Conservation (phyloP, 768 basidiomycete genomes). For the Dioszegia hungarica region DNA sequence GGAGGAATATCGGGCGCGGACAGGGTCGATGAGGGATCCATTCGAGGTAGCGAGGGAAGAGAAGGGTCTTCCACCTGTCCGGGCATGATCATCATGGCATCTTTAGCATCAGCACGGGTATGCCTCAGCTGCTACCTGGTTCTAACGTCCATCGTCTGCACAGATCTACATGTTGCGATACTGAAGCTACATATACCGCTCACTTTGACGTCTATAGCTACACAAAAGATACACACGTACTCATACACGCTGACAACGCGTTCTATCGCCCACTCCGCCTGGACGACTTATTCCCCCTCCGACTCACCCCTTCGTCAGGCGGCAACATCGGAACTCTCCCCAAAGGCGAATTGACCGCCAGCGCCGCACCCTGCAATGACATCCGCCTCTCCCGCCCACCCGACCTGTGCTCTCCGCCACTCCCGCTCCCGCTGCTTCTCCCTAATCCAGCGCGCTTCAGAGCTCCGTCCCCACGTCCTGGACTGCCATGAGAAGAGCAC, state of each 20-base stretch:
- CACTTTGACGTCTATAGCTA: background rate
- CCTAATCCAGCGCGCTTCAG: background rate
- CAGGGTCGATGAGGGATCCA: conserved; percentile 34
- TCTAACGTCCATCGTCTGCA: background rate
- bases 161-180: background rate
- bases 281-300: background rate
- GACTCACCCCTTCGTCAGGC: background rate
- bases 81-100: too few species aligned
- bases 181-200: too few species aligned
- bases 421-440: background rate
- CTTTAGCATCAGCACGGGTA: too few species aligned
- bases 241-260: too few species aligned
- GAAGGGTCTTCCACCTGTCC: conserved; percentile 18
- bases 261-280: background rate
- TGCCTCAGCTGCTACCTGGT: too few species aligned
- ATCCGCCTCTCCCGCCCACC: background rate
- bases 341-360: background rate
- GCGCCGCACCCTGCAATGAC: too few species aligned
- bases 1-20: conserved; percentile 31
- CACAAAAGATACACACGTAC: too few species aligned
- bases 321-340: background rate
- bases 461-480: background rate
- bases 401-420: background rate
- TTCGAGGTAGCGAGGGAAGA: conserved; percentile 44
- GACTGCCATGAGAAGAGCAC: background rate